Base-by-base conservation (phyloP, 768 basidiomycete genomes). In the Tylopilus sp. region DNA sequence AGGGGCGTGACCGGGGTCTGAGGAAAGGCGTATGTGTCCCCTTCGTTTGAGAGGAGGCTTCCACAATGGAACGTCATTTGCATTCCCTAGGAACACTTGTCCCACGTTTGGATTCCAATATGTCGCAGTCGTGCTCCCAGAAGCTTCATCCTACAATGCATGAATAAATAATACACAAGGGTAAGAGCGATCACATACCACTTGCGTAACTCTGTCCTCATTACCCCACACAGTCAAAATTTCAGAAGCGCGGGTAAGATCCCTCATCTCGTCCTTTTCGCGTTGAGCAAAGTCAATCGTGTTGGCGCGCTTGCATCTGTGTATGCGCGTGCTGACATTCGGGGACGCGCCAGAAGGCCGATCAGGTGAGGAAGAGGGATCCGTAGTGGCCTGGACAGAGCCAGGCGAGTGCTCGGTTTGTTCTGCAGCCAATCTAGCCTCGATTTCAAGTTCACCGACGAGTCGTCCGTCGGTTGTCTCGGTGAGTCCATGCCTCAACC, bases 261-360 rank as follows among this genome's bases (percentile, higher is more conserved):
- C 87, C 13, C 87, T 76, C 90, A 94, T 95, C 74, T 95, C 93
- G 55, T 91, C 89, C 69, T 83, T 83, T 72, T 96, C 92, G 30
- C 90, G 78, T 63, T 84, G 80, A 14, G 89, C 84, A 68, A 94
- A 92, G 66, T 91, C 82, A 64, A 92, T 80, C 28, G 86, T 87
- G 65, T 88, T 87, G 5, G 72, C 72, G 31, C 56, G 54, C 59
- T 63, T 64, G 47, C 66, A 67, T 43, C 66, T 58, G 21, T 67
- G 67, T 36, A 67, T 54, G 13, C 58, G 61, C 11, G 56, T 44
- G 29, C 53, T 62, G 41, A 49, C 24, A 12, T 47, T 53, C 19
- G 10, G 13, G 13, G 55, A 45, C 5, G 21, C 25, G 3, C 8
- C 22, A 22, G 52, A 38, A 5, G 59, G 21, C 10, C 10, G 41